phyloP scores from a whole-genome alignment of 1,284 basidiomycete genomes.

The Apiotrichum porosum region DNA sequence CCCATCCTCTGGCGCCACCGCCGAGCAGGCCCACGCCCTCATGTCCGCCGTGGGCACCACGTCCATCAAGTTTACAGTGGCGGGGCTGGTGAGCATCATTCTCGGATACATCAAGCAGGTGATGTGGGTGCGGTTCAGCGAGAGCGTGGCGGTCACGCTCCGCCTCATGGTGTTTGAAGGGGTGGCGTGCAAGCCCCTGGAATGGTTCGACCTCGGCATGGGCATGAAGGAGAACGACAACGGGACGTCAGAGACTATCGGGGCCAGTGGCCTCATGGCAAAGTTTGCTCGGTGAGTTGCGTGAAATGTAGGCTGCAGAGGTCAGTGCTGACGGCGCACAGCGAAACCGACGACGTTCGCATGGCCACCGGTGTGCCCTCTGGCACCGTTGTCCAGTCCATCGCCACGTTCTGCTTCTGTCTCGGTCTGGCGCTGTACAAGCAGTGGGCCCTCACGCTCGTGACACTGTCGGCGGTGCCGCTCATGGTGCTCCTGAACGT shows the following conservation, averaged over 20 bases:
- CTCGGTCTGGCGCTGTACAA: constrained; percentile 74
- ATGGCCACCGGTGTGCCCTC: constrained; percentile 71
- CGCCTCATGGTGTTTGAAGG: constrained; percentile 65
- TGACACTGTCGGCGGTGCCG: constrained; percentile 88
- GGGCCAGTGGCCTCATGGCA: constrained; percentile 89
- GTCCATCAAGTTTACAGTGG: constrained; percentile 63
- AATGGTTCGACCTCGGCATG: constrained; percentile 83
- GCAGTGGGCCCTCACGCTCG: constrained; percentile 78
- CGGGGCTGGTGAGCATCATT: constrained; percentile 65
- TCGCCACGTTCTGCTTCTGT: constrained; percentile 72
- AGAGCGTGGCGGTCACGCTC: constrained; percentile 68
- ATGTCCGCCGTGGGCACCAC: constrained; percentile 59
- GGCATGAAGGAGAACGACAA: constrained; percentile 58
- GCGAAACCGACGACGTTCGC: constrained; percentile 91
- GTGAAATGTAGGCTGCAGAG: background rate
- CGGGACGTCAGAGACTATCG: constrained; percentile 56
- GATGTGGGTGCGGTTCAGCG: constrained; percentile 84
- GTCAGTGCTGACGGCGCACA: too few relatives aligned
- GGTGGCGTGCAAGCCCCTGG: constrained; percentile 68
- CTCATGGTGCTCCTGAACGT: constrained; percentile 69
- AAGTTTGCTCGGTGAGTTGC: constrained; percentile 79
- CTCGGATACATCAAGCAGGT: constrained; percentile 70
- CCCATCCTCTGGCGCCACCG: constrained; percentile 44
- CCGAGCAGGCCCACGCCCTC: constrained; percentile 54
- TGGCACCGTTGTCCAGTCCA: constrained; percentile 72